phyloP scores from a whole-genome alignment of 2,329 filamentous ascomycete genomes.

The Arthrobotrys musiformis region DNA sequence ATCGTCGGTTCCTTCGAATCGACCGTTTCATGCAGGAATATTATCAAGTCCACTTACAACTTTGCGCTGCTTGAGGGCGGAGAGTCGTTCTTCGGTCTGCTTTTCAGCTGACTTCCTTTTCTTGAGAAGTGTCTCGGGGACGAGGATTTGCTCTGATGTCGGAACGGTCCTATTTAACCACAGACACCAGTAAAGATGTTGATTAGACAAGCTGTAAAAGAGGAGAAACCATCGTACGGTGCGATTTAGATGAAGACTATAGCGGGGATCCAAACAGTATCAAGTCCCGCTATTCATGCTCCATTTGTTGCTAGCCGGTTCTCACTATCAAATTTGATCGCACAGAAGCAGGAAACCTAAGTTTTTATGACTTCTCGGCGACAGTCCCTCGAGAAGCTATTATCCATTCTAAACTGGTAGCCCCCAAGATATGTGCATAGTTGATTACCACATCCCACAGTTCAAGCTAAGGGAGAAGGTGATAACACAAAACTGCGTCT shows the following conservation, averaged over 20 bases:
- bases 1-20: not conserved
- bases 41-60: slow-evolving; percentile 72
- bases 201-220: slow-evolving; percentile 58
- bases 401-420: not conserved
- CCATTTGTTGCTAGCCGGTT: not conserved
- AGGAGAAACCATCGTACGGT: slow-evolving; percentile 42
- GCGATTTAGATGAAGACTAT: not conserved
- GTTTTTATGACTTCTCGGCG: slow-evolving; percentile 16
- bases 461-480: not conserved
- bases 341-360: slow-evolving; percentile 4
- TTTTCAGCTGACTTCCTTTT: slow-evolving; percentile 99
- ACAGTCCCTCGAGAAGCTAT: slow-evolving; percentile 20
- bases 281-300: not conserved
- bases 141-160: slow-evolving; percentile 92
- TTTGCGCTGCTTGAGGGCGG: slow-evolving; percentile 86
- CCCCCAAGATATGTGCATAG: not conserved
- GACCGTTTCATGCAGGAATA: not conserved
- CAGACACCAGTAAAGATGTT: slow-evolving; percentile 41
- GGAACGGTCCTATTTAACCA: slow-evolving; percentile 77
- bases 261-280: not conserved
- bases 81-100: slow-evolving; percentile 87
- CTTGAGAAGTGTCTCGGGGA: slow-evolving; percentile 99
- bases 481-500: not conserved
- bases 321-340: slow-evolving; percentile 46
- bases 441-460: slow-evolving; percentile 12